phyloP scores from a whole-genome alignment of 371 early-diverging fungal genomes.

The Coemansia sp. region DNA sequence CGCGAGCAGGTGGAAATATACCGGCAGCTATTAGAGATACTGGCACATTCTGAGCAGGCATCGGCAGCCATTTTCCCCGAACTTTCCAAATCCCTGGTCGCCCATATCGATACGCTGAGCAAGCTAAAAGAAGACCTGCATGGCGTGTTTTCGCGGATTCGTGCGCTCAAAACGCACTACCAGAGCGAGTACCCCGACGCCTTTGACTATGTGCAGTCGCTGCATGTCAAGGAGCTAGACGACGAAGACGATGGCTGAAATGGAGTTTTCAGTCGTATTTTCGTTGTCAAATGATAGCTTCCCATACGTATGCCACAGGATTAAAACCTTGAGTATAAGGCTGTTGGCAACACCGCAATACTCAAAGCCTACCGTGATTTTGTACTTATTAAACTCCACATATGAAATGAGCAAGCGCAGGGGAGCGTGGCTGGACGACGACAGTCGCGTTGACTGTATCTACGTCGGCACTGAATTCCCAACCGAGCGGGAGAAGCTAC shows the following conservation, averaged over 20 bases:
- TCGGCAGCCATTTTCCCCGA: constrained; percentile 28
- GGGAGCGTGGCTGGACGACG: not conserved
- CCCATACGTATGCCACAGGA: too few relatives aligned
- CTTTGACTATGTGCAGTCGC: constrained; percentile 42
- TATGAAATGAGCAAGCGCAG: constrained; percentile 18
- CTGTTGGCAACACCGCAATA: too few relatives aligned
- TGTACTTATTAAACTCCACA: not conserved
- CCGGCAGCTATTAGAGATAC: constrained; percentile 22
- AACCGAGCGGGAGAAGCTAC: constrained; percentile 3
- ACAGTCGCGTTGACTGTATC: constrained; percentile 27
- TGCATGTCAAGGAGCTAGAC: constrained; percentile 41
- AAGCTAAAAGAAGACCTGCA: constrained; percentile 41
- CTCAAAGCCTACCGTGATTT: too few relatives aligned
- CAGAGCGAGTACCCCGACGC: constrained; percentile 28
- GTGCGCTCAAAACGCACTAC: constrained; percentile 33
- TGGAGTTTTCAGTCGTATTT: too few relatives aligned
- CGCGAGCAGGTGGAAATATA: constrained; percentile 29
- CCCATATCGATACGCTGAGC: constrained; percentile 23
- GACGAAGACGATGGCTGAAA: constrained; percentile 14
- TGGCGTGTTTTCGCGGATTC: constrained; percentile 33
- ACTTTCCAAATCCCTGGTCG: constrained; percentile 23
- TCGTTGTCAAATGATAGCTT: too few relatives aligned
- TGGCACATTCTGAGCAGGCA: constrained; percentile 32
- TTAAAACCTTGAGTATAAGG: too few relatives aligned
- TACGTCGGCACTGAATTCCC: constrained; percentile 35